Percentiles rank a stretch among this genome's conserved stretches.
phyloP scores from a whole-genome alignment of 805 yeast genomes.

The Pichia californica region DNA sequence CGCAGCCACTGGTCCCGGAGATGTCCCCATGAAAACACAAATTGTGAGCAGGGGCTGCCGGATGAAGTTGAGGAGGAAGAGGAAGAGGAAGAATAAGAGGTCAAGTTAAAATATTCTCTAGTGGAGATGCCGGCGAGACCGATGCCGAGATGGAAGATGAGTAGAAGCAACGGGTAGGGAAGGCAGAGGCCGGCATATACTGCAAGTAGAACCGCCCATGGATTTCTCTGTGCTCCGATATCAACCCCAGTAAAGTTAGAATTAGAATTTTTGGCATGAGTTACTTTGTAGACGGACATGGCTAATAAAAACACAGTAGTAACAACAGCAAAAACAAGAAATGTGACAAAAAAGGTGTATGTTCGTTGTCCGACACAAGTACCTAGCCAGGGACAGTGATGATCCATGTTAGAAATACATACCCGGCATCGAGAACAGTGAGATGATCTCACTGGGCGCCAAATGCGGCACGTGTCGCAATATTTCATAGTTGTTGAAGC shows the following conservation, averaged over 20 bases:
- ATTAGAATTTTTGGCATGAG: too few relatives aligned
- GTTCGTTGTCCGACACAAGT: conserved; percentile 74
- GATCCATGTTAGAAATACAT: conserved; percentile 60
- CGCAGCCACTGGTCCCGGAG: too few relatives aligned
- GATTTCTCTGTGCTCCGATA: too few relatives aligned
- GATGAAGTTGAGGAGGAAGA: too few relatives aligned
- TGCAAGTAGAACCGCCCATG: conserved; percentile 45
- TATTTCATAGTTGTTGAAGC: conserved; percentile 37
- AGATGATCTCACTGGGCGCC: conserved; percentile 73
- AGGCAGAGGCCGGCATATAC: conserved; percentile 40
- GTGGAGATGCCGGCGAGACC: conserved; percentile 60
- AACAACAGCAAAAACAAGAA: conserved; percentile 35
- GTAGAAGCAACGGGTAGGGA: conserved; percentile 51
- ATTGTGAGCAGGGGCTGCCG: background rate
- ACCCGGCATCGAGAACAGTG: conserved; percentile 69
- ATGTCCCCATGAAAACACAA: too few relatives aligned
- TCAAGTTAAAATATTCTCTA: conserved; percentile 64
- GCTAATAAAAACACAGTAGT: conserved; percentile 31
- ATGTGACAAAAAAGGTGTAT: conserved; percentile 53
- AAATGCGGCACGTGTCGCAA: conserved; percentile 55
- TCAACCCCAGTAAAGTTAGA: too few relatives aligned
- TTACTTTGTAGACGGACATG: too few relatives aligned
- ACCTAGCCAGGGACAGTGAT: conserved; percentile 57
- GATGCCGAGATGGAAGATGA: conserved; percentile 48
- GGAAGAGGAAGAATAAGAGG: too few relatives aligned